Evolutionary conservation across 192 early-diverging fungal species (phyloP), one percentile per base, ranked within the genome.

Genomic region (Gorgonomyces haynaldii): DNA sequence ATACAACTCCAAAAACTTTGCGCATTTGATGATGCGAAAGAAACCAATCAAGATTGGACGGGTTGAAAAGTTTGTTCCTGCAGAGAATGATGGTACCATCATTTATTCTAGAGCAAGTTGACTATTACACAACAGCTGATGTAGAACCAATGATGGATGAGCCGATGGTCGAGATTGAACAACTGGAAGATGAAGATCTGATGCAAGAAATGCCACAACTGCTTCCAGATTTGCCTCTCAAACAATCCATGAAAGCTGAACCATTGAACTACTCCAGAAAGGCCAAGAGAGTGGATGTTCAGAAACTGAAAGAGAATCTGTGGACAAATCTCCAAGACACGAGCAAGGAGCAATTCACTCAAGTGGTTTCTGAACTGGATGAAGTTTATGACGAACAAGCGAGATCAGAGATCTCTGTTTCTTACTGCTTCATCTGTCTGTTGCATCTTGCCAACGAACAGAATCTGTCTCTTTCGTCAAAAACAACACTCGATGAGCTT

Each of bases 401-500:
- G 46, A 71, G 89, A 46, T 73, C 79, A 47, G 94, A 98, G 36
- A 92, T 98, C 48, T 94, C 91, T 1, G 81, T 92, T n/a, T 80
- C 90, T 22, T 98, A 88, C 56, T 93, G 91, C 64, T 98, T 98
- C 60, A 96, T 98, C 49, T 94, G 91, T 52, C 60, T 98, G 40
- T 62, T 98, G 52, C 94, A 98, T 75, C 58, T 98, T 53, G 91
- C 91, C 25, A 95, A 98, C 57, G 93, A 96, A 60, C 81, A 88
- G 56, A 79, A 82, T 43, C 62, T 96, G 53, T 48, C 53, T 20
- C 81, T 92, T 37, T n/a, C n/a, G n/a, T n/a, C n/a, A n/a, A n/a
- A n/a, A n/a, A n/a, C n/a, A n/a, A n/a, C n/a, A n/a, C n/a, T n/a
- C n/a, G n/a, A n/a, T n/a, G n/a, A n/a, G n/a, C n/a, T n/a, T n/a